Evolutionary conservation across 352 stramenopile genomes (phyloP), one percentile per base, ranked within the genome.

Genomic region (Pythium volutum): DNA sequence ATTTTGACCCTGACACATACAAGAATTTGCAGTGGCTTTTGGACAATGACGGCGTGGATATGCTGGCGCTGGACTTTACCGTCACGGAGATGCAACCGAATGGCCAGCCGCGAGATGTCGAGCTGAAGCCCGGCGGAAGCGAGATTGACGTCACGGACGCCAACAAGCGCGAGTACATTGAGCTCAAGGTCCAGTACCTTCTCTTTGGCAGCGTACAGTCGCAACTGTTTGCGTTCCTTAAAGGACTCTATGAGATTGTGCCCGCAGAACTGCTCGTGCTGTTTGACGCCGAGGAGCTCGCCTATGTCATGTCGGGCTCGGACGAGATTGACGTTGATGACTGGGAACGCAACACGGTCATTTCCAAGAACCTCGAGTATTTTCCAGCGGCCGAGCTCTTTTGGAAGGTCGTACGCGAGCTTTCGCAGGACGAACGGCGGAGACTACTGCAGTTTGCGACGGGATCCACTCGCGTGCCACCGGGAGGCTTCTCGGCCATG

Each of bases 261-360:
- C 93, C 93, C 1, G 81, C 95, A 41, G 73, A 89, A 15, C 70
- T 97, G 11, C 67, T 98, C 20, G 87, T 88, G n/a, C 74, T 97
- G 20, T 98, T 98, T 77, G 90, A 98, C 66, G 96, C 92, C 64
- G 88, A 97, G 72, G 91, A 98, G 71, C 67, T 98, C 1, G 93
- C 98, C 65, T 71, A 97, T 29, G 66, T 98, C 5, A 81, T 98
- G 68, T 97, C 88, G 55, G 93, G 93, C n/a, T 69, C 97, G 45
- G 88, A 91, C 5, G 75, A 81, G 58, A 96, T 98, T 56, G 79
- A 97, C 56, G 88, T 98, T 25, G 74, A 92, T 14, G 93, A 98
- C 67, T 98, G 93, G 93, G 80, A 85, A 64, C 63, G 62, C 15
- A 62, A 96, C 60, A 97, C 90, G 9, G 55, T 62, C 26, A 55